Evolutionary conservation across 805 yeast genomes (phyloP).

Genomic region (Saturnispora dispora): DNA sequence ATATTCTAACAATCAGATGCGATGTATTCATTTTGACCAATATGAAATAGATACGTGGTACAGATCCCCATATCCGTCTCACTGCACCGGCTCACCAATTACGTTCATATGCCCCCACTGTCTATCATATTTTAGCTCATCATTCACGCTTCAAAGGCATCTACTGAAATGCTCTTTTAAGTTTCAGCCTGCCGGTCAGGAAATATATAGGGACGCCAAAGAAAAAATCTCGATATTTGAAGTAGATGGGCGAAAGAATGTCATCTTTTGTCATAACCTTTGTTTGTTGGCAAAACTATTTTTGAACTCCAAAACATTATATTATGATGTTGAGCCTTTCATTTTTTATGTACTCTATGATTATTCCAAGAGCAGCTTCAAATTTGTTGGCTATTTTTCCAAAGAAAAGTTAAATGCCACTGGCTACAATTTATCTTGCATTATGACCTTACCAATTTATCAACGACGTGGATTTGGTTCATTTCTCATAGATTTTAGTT

Average conservation of each 20-base stretch:
- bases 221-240: conserved; percentile 72
- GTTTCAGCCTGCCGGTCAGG: conserved; percentile 82
- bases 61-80: conserved; percentile 87
- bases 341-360: conserved; percentile 81
- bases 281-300: conserved; percentile 86
- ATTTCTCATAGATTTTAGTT: conserved; percentile 82
- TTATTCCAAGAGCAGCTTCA: conserved; percentile 44
- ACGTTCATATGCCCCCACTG: conserved; percentile 80
- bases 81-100: conserved; percentile 52
- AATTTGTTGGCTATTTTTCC: conserved; percentile 90
- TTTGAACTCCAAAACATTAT: conserved; percentile 82
- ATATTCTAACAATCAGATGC: conserved; percentile 8
- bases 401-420: conserved; percentile 74
- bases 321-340: conserved; percentile 94
- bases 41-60: conserved; percentile 86
- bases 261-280: conserved; percentile 77
- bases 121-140: conserved; percentile 66
- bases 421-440: conserved; percentile 81
- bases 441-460: conserved; percentile 77
- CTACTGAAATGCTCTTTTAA: conserved; percentile 56
- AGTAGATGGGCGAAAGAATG: conserved; percentile 81
- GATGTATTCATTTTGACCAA: conserved; percentile 45
- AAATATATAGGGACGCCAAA: conserved; percentile 63
- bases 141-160: conserved; percentile 62
- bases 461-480: conserved; percentile 88